Percentiles rank a stretch among this genome's conserved stretches.
Evolutionary conservation across 805 yeast species (phyloP).

Genomic region (Ogataea allantospora): DNA sequence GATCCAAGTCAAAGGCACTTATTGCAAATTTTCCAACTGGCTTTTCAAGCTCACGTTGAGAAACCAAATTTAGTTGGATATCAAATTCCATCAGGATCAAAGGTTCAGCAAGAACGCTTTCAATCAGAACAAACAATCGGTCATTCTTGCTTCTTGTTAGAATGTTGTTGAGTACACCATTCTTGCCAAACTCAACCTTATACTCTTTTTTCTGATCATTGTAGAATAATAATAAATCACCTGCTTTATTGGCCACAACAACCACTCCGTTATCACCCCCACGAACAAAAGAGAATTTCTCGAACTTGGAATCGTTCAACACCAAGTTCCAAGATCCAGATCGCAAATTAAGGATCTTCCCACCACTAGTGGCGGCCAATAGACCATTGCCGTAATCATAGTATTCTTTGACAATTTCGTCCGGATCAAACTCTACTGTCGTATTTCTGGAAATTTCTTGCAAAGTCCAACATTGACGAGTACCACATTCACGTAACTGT

Average conservation of each 20-base stretch:
- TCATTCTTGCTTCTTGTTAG: slow-evolving; percentile 33
- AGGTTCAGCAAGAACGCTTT: slow-evolving; percentile 64
- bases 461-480: slow-evolving; percentile 35
- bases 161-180: slow-evolving; percentile 46
- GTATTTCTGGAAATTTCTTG: slow-evolving; percentile 34
- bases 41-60: slow-evolving; percentile 16
- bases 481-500: background rate
- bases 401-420: slow-evolving; percentile 63
- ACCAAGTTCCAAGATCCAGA: slow-evolving; percentile 31
- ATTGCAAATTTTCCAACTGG: slow-evolving; percentile 47
- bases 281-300: slow-evolving; percentile 29
- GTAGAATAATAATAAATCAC: slow-evolving; percentile 41
- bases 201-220: background rate
- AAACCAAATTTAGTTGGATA: slow-evolving; percentile 25
- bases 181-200: slow-evolving; percentile 35
- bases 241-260: slow-evolving; percentile 34
- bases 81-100: slow-evolving; percentile 43
- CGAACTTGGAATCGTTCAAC: slow-evolving; percentile 28
- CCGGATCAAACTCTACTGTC: slow-evolving; percentile 33
- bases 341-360: slow-evolving; percentile 44
- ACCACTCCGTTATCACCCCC: slow-evolving; percentile 26
- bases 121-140: slow-evolving; percentile 44
- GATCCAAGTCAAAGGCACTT: slow-evolving; percentile 52
- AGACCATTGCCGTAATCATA: slow-evolving; percentile 46
- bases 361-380: slow-evolving; percentile 58